These are phyloP conservation scores for Daldinia vernicosa DNA, from an alignment of 495 filamentous ascomycete genomes.

Conservation along the genomic window DNA sequence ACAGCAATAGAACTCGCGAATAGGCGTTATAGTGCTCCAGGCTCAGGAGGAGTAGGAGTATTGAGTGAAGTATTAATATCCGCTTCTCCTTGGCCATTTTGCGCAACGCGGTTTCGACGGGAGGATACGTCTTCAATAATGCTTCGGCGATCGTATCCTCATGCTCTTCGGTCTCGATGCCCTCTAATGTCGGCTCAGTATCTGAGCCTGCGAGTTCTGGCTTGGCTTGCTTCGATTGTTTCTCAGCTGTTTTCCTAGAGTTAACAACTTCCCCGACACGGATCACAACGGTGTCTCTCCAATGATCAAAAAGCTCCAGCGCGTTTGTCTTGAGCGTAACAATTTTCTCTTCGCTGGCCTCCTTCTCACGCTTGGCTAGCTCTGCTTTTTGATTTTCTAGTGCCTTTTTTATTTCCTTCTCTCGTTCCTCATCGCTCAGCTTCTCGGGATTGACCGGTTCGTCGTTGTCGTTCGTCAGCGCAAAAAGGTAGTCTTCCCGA, in stretches of 20 bases:
- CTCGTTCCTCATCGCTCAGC: constrained; percentile 13
- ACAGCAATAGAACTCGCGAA: constrained; percentile 76
- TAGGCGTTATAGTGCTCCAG: constrained; percentile 81
- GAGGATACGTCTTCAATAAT: constrained; percentile 62
- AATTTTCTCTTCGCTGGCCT: constrained; percentile 50
- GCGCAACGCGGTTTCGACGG: constrained; percentile 55
- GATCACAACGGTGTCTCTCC: constrained; percentile 67
- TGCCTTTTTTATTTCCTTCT: constrained; percentile 38
- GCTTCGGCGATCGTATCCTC: constrained; percentile 47
- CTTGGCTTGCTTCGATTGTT: constrained; percentile 35
- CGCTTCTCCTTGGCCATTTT: constrained; percentile 55
- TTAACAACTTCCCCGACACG: constrained; percentile 74
- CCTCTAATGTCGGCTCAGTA: constrained; percentile 16
- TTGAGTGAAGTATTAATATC: constrained; percentile 61
- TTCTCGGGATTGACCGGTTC: constrained; percentile 35
- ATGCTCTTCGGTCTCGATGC: constrained; percentile 37
- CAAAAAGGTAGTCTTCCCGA: constrained; percentile 21
- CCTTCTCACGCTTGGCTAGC: constrained; percentile 46
- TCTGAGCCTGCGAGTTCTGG: constrained; percentile 18
- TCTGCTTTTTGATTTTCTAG: constrained; percentile 43
- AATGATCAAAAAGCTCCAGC: constrained; percentile 69
- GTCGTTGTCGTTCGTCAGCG: constrained; percentile 24
- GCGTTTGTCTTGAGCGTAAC: constrained; percentile 44
- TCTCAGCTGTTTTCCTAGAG: constrained; percentile 55
- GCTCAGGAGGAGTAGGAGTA: constrained; percentile 80